Evolutionary conservation across 768 basidiomycete species (phyloP), one percentile per base, ranked within the genome.

Genomic region (Tylopilus plumbeoviolaceoides): DNA sequence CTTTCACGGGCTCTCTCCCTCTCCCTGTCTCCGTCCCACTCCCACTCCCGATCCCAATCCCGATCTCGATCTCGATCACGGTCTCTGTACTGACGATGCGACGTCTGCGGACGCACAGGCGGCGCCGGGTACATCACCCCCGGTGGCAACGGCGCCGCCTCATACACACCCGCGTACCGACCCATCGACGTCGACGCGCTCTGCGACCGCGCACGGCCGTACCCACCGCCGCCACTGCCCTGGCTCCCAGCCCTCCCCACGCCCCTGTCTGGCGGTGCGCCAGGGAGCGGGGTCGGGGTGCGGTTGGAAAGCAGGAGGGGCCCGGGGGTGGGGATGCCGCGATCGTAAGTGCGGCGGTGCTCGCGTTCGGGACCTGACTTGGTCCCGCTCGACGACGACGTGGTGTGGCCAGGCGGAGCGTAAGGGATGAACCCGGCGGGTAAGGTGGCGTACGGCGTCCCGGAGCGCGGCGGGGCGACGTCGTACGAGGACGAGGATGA

Each of bases 81-180:
- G 0, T 59, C 57, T 31, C 48, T 40, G 21, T 53, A 35, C 11
- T 18, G 45, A 41, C 40, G 44, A 48, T 69, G 67, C 0, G 69
- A 65, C 33, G 67, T 64, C 2, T 53, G 55, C 4, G 59, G 55
- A 14, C 69, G 67, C 1, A 27, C 8, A 1, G 67, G 69, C 7
- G 69, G 57, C 2, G 51, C 63, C 1, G 67, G 67, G 35, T 69
- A 69, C 46, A 35, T 51, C 48, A 69, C 38, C 3, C 67, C 69
- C 4, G 43, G 48, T 3, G 67, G 67, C 20, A 69, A 20, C 14
- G 67, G 67, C 27, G 67, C 53, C 5, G 57, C 44, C 14, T 67
- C 67, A 31, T 69, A 69, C 39, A 27, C 39, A 3, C 28, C 57
- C 20, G 18, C 43, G 3, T 36, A 17, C 7, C 48, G 53, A 2